Base-by-base conservation (phyloP, 2,329 filamentous ascomycete species). In the Ascochyta pisi region DNA sequence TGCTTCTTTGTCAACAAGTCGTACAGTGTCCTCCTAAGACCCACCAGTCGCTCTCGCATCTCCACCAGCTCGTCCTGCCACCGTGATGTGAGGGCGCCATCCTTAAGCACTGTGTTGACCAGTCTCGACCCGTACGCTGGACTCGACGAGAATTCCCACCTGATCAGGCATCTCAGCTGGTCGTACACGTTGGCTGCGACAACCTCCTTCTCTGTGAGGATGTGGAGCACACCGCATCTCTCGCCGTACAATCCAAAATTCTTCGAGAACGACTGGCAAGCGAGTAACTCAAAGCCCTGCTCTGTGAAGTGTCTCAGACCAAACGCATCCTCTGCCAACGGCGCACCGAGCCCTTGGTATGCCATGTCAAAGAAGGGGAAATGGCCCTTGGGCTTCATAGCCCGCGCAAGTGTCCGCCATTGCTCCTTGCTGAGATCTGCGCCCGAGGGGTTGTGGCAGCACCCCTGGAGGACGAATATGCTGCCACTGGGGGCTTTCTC, bases 181-280 rank as follows among this genome's bases (percentile, higher is more conserved):
- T 72, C 71, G 29, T 62, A 58, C 1, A 71, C 64, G 38, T 64
- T 66, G 10, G 37, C 44, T 4, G 63, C 53, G n/a, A 57, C 52
- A 35, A 52, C 54, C 27, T 52, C 48, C 22, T 46, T 57, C 10
- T 56, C 50, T 16, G 44, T 56, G 9, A 73, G 61, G 2, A 68
- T 57, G 45, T 74, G 71, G 3, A 75, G 57, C 2, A 67, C 73
- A 1, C 75, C 75, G 23, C 64, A 67, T 12, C 75, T 63, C 60
- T 78, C 73, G 1, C 75, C 73, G 43, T 77, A 77, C 1, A 77
- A 45, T 0, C 66, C 76, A 57, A 78, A 75, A 53, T 76, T 77
- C 64, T 78, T 78, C n/a, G 74, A 71, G 47, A 77, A 77, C 0
- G 73, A 76, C 60, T 77, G 76, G 39, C 68, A 73, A 5, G 73